Base-by-base conservation (phyloP, 306 rosid genomes). In the Ziziphus jujuba region DNA sequence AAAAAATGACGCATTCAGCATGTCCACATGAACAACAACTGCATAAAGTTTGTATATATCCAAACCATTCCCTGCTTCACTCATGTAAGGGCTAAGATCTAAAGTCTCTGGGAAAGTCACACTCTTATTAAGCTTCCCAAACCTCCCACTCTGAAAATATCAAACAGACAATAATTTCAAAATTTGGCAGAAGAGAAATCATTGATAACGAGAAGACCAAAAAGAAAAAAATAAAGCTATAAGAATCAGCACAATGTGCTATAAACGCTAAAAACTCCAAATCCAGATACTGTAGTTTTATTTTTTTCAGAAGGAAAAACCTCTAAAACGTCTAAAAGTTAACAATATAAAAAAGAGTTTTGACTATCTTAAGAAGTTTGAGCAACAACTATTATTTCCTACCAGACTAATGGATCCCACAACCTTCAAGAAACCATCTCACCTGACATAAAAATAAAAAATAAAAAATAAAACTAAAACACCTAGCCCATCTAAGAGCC, bases 1-100 rank as follows among this genome's bases (percentile, higher is more conserved):
- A n/a, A 88, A 95, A 79, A 23, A 90, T 45, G 99, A 95, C 57
- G 99, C 97, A 85, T 95, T 95, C 56, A 95, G 80, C 99, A 90
- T 86, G 72, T 95, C 99, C 24, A 95, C 75, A 79, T 95, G 99
- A 43, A 95, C 99, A 4, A 95, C 96, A 67, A 90, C 97, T 2
- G 89, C 99, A 61, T 95, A 95, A 48, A 95, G 88, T 79, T 79
- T 87, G 77, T 90, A 95, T 16, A 82, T 60, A 71, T 95, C 89
- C 9, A 83, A 65, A 74, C 85, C 81, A 76, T 87, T 92, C 72
- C 95, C 91, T 20, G 49, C 81, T 70, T 90, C 92, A 74, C 96
- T 90, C 95, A 88, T 88, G 72, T 90, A 95, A 15, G 96, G 89
- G 76, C 87, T 74, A 33, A 95, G 95, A 77, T 90, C 81, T 73